Evolutionary conservation across 164 flowering plant species (phyloP).

Genomic region (Magnolia changhungtana): DNA sequence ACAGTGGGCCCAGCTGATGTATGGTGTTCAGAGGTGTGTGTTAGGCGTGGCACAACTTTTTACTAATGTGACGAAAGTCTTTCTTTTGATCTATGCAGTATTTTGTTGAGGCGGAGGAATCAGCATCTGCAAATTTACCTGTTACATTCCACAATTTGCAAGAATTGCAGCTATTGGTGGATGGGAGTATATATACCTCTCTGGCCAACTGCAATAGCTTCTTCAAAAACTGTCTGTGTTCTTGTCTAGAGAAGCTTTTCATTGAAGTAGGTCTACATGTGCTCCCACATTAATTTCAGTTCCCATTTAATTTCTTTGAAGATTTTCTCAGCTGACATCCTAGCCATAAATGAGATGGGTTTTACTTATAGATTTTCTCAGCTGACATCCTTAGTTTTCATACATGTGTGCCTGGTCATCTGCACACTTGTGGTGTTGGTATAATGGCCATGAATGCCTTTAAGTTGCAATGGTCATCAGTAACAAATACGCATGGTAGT

Average conservation of each 20-base stretch:
- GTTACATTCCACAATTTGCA: not conserved
- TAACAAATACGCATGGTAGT: no score
- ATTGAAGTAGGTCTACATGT: not conserved
- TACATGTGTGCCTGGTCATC: no score
- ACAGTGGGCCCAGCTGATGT: no score
- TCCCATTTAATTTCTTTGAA: not conserved
- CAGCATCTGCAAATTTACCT: not conserved
- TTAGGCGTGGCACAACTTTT: not conserved
- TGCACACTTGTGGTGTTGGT: no score
- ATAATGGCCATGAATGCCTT: no score
- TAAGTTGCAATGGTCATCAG: no score
- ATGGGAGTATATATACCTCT: accelerated
- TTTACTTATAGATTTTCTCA: no score
- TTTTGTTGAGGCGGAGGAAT: not conserved
- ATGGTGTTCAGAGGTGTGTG: no score
- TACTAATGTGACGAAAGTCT: not conserved
- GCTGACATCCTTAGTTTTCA: no score
- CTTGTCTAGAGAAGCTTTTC: not conserved
- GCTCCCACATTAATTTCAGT: no score
- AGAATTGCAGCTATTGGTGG: not conserved
- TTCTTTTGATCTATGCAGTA: not conserved
- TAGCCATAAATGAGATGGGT: no score
- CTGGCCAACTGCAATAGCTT: not conserved
- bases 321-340: not conserved
- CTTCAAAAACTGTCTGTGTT: not conserved